These are phyloP conservation scores for Raphidocelis subcapitata DNA, from an alignment of 139 green algal species.

Conservation along the genomic window DNA sequence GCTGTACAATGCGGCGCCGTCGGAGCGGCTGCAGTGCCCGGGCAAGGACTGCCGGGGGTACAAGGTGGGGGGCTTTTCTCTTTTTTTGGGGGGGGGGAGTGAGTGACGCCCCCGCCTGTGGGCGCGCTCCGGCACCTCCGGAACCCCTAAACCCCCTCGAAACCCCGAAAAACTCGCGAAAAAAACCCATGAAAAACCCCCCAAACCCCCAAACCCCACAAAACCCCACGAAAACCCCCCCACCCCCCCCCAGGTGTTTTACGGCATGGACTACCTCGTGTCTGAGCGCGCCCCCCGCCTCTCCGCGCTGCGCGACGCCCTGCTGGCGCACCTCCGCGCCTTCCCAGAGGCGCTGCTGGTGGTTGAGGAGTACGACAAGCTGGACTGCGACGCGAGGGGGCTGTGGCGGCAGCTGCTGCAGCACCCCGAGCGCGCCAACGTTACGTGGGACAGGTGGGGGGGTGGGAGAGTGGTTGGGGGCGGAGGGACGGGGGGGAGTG, in stretches of 20 bases:
- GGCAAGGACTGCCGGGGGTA: slow-evolving; percentile 70
- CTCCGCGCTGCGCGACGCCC: slow-evolving; percentile 31
- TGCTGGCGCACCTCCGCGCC: slow-evolving; percentile 49
- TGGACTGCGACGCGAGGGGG: slow-evolving; percentile 72
- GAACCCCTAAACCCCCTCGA: no score
- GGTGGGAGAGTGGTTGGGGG: not conserved
- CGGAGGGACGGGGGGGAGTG: no score
- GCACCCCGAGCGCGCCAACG: slow-evolving; percentile 56
- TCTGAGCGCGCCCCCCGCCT: slow-evolving; percentile 61
- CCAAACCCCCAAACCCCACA: no score
- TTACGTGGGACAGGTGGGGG: slow-evolving; percentile 44
- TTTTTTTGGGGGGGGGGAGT: no score
- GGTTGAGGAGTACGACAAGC: slow-evolving; percentile 97
- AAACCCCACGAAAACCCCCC: no score
- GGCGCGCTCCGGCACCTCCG: no score
- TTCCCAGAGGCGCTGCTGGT: slow-evolving; percentile 79
- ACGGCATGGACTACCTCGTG: slow-evolving; percentile 77
- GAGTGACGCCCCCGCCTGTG: no score
- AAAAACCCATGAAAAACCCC: no score
- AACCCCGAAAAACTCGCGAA: no score
- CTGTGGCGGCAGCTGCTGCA: slow-evolving; percentile 81
- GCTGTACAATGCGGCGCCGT: slow-evolving; percentile 63
- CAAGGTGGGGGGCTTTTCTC: slow-evolving; percentile 59
- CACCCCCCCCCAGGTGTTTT: slow-evolving; percentile 80
- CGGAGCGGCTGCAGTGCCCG: slow-evolving; percentile 44